Evolutionary conservation across 164 flowering plant species (phyloP), one percentile per base, ranked within the genome.

Genomic region (Annona squamosa): DNA sequence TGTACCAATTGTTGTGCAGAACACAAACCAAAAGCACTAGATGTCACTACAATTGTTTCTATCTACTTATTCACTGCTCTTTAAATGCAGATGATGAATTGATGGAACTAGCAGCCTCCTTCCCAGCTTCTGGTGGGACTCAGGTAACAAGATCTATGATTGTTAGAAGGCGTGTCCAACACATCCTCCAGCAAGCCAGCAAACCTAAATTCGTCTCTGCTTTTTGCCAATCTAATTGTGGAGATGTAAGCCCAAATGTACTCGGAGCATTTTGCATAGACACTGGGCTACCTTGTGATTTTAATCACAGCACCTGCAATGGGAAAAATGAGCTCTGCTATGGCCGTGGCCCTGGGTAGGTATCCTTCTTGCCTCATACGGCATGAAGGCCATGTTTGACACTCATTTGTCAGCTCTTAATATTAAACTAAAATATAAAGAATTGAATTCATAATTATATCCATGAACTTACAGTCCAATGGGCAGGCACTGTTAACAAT

Each of bases 191-290:
- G 82, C 83, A 84, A 65, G 85, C 87, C 81, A 86, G 85, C 63
- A 87, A 76, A 69, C 98, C 99, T 62, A 81, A 73, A 67, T 93
- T 96, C 81, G 93, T 96, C 17, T 85, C 99, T 75, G 98, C 98
- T 44, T 96, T 96, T 85, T 96, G 99, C 74, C 99, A 96, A 77
- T 70, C 98, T 56, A 96, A 96, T 74, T 91, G 97, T 79, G 99
- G 99, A 70, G 99, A 96, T 87, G 97, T 96, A 74, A 96, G 99
- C 85, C 99, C 99, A 71, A 96, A 96, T 84, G 95, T 92, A 69
- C 92, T 89, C 48, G 99, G 99, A 76, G 86, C 99, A 37, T 93
- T 93, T 79, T 93, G 99, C 79, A 84, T 71, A 59, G 99, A 93
- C 84, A 88, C 95, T 46, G 99, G 97, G 18, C 86, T 90, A 76